These are phyloP conservation scores for Pestalotiopsis sp. DNA, from an alignment of 2,329 filamentous ascomycete genomes.

Conservation along the genomic window DNA sequence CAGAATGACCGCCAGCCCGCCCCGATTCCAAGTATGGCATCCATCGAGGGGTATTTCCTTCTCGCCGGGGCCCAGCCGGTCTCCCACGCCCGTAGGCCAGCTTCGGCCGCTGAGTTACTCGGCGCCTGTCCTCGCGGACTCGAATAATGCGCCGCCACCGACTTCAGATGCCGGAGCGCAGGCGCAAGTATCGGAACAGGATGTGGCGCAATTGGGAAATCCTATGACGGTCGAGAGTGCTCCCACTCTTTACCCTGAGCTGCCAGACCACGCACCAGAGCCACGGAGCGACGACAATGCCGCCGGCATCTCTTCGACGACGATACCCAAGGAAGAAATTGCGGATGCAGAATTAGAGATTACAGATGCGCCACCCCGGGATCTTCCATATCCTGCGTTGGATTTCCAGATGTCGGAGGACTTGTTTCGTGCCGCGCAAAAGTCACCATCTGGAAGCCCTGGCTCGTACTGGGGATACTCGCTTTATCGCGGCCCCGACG, in stretches of 20 bases:
- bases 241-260: neutral
- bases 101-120: conserved; percentile 18
- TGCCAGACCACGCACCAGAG: neutral
- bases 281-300: neutral
- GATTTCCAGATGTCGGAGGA: conserved; percentile 51
- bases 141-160: neutral
- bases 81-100: neutral
- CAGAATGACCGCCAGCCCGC: conserved; percentile 30
- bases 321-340: neutral
- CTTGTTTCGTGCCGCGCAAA: conserved; percentile 51
- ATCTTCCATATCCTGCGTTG: conserved; percentile 18
- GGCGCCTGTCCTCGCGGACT: conserved; percentile 12
- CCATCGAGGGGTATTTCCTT: conserved; percentile 36
- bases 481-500: conserved; percentile 62
- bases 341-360: conserved; percentile 3
- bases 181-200: neutral
- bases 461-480: conserved; percentile 70
- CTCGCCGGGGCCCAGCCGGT: conserved; percentile 18
- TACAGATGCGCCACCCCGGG: conserved; percentile 17
- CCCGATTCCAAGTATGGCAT: conserved; percentile 35
- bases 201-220: neutral
- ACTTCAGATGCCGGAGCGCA: neutral
- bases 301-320: neutral
- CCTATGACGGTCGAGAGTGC: neutral
- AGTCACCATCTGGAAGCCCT: conserved; percentile 44